These are phyloP conservation scores for Jackrogersella multiformis DNA, from an alignment of 495 filamentous ascomycete species.

Conservation along the genomic window DNA sequence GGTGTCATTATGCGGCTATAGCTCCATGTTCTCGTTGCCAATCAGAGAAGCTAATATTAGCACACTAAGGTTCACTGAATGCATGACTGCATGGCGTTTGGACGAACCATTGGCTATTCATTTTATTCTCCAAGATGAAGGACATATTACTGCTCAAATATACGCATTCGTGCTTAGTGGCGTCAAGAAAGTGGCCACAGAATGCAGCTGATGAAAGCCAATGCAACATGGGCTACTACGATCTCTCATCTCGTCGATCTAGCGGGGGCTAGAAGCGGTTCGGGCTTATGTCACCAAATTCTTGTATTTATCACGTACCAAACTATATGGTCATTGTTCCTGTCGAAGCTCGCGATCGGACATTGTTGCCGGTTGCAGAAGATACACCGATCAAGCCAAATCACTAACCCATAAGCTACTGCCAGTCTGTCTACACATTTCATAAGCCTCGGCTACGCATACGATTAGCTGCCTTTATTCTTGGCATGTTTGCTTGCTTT, in stretches of 20 bases:
- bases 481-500: slow-evolving; percentile 26
- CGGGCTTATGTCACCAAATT: background rate
- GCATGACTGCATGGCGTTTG: too few species aligned
- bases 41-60: too few species aligned
- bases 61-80: too few species aligned
- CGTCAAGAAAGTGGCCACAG: background rate
- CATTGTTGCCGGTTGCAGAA: background rate
- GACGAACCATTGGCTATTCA: too few species aligned
- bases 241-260: background rate
- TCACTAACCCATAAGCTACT: background rate
- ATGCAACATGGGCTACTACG: background rate
- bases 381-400: background rate
- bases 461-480: slow-evolving; percentile 5
- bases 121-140: background rate
- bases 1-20: background rate
- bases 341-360: background rate
- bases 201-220: background rate
- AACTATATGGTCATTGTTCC: background rate
- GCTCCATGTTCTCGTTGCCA: too few species aligned
- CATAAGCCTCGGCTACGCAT: background rate
- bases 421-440: background rate
- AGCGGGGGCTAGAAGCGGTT: background rate
- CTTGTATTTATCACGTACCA: background rate
- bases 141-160: background rate
- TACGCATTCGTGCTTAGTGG: background rate